Percentiles rank a stretch among this genome's conserved stretches.
Evolutionary conservation across 2,329 filamentous ascomycete genomes (phyloP).

Genomic region (Colletotrichum eremochloae): DNA sequence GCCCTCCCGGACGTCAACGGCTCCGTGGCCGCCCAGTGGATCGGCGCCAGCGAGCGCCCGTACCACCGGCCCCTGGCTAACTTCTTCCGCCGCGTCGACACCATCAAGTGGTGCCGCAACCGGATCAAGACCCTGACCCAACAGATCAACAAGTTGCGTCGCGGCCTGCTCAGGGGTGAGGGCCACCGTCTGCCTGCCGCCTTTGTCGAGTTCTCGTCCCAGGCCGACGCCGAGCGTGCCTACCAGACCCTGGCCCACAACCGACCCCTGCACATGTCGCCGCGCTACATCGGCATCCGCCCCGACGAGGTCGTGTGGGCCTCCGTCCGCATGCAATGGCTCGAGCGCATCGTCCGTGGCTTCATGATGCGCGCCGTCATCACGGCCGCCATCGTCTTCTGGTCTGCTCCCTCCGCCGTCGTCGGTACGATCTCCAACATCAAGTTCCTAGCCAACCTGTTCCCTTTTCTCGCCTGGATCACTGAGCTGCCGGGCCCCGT

Average conservation of each 20-base stretch:
- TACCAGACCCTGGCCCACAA: constrained; percentile 88
- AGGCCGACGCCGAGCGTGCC: constrained; percentile 86
- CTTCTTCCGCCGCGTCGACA: constrained; percentile 91
- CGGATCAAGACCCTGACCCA: constrained; percentile 56
- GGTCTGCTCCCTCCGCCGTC: constrained; percentile 80
- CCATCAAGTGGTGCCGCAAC: constrained; percentile 87
- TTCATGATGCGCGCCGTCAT: constrained; percentile 76
- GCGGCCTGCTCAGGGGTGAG: constrained; percentile 70
- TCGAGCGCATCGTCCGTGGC: constrained; percentile 79
- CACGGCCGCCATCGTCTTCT: constrained; percentile 84
- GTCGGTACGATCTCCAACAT: constrained; percentile 91
- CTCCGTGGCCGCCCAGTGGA: constrained; percentile 78
- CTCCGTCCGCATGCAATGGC: constrained; percentile 78
- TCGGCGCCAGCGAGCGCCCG: constrained; percentile 79
- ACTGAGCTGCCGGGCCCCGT: constrained; percentile 75
- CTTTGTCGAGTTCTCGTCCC: constrained; percentile 92
- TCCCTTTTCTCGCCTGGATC: constrained; percentile 82
- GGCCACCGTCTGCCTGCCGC: constrained; percentile 77
- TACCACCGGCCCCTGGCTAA: constrained; percentile 77
- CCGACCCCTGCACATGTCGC: constrained; percentile 84
- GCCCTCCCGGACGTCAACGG: constrained; percentile 57
- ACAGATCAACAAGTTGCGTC: constrained; percentile 72
- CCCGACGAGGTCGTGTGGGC: constrained; percentile 90
- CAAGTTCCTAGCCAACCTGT: constrained; percentile 71
- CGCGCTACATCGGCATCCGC: constrained; percentile 84